Percentiles rank a stretch among this genome's conserved stretches.
phyloP scores from a whole-genome alignment of 2,329 filamentous ascomycete genomes.

The Phialophora tarda region DNA sequence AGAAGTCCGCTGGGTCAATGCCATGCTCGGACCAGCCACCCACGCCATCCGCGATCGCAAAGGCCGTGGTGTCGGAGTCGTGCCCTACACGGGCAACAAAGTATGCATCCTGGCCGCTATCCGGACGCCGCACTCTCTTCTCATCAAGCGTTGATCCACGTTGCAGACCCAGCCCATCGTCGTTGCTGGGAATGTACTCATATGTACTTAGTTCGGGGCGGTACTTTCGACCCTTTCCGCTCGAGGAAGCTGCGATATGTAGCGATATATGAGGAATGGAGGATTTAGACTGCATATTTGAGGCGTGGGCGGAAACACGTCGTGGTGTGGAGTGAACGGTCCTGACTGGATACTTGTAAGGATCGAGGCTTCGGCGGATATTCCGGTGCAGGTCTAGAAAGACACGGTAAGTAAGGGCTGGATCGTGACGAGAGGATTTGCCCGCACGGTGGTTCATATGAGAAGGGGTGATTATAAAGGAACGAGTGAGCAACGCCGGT shows the following conservation, averaged over 20 bases:
- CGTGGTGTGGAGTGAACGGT: constrained; percentile 27
- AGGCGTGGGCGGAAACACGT: constrained; percentile 8
- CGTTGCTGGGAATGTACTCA: constrained; percentile 66
- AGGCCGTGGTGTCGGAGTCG: constrained; percentile 71
- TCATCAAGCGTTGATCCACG: constrained; percentile 55
- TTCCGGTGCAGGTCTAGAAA: constrained; percentile 33
- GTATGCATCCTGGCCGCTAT: constrained; percentile 93
- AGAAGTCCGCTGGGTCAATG: constrained; percentile 93
- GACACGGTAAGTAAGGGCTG: constrained; percentile 38
- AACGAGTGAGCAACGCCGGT: constrained; percentile 34
- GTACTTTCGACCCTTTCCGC: constrained; percentile 72
- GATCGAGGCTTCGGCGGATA: constrained; percentile 33
- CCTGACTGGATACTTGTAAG: constrained; percentile 29
- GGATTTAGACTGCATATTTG: constrained; percentile 14
- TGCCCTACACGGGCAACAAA: constrained; percentile 84
- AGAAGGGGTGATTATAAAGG: constrained; percentile 31
- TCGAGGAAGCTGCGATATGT: constrained; percentile 75
- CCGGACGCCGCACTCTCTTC: constrained; percentile 68
- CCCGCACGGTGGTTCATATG: constrained; percentile 38
- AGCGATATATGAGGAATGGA: constrained; percentile 62
- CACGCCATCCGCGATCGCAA: constrained; percentile 92
- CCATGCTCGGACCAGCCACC: constrained; percentile 93
- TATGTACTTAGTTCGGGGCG: constrained; percentile 72
- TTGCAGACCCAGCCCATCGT: constrained; percentile 47
- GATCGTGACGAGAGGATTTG: constrained; percentile 33